Percentiles rank a stretch among this genome's conserved stretches.
These are phyloP conservation scores for Vitis hybrid DNA, from an alignment of 177 flowering plant species.

Conservation along the genomic window DNA sequence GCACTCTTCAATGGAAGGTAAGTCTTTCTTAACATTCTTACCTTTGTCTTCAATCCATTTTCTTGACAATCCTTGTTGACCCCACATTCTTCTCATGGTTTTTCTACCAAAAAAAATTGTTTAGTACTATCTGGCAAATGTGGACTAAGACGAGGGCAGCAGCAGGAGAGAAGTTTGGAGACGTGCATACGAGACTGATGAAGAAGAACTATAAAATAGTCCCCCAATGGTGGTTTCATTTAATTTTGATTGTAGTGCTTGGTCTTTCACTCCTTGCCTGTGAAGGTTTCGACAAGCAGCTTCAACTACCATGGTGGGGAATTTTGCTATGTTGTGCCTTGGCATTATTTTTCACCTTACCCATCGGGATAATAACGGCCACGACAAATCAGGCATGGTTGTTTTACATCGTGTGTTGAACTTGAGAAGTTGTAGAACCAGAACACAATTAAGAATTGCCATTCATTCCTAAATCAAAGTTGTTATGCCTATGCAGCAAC, in stretches of 20 bases:
- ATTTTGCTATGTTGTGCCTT: conserved; percentile 35
- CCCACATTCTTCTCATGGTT: background rate
- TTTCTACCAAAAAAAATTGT: too few species aligned
- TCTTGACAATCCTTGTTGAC: too few species aligned
- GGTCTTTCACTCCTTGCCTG: conserved; percentile 28
- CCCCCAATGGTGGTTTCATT: conserved; percentile 50
- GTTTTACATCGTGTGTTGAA: too few species aligned
- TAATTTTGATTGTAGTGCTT: conserved; percentile 28
- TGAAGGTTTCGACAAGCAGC: conserved; percentile 26
- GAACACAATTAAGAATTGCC: background rate
- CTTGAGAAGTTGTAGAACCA: too few species aligned
- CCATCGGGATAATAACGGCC: conserved; percentile 41
- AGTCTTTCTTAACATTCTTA: conserved; percentile 4
- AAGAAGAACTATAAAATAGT: conserved; percentile 34
- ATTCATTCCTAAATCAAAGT: background rate
- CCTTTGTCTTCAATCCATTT: background rate
- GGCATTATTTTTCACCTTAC: conserved; percentile 47
- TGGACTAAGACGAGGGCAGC: conserved; percentile 21
- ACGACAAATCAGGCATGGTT: conserved; percentile 45
- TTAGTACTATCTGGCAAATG: conserved; percentile 13
- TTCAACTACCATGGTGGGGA: conserved; percentile 57
- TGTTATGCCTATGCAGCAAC: conserved; percentile 45
- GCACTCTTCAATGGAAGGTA: conserved; percentile 73
- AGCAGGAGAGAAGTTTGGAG: conserved; percentile 22
- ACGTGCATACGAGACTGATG: conserved; percentile 47